Conservation (phyloP, 1,139 yeast species). For the Saccharomyces pastorianus region DNA sequence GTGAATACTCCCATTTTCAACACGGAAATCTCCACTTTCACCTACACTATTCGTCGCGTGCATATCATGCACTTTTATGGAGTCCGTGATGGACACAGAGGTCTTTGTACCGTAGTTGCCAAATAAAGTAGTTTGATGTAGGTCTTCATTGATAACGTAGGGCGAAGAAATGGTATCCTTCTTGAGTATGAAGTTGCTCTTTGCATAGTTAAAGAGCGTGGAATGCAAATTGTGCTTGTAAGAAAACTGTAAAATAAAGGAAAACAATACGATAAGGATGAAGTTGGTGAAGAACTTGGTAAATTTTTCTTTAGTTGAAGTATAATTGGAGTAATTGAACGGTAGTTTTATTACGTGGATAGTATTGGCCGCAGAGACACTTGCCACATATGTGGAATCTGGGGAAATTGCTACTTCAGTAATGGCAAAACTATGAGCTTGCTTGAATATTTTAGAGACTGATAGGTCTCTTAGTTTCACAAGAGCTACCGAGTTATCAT, state of each 20-base stretch:
- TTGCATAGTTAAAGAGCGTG: slow-evolving; percentile 9
- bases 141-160: slow-evolving; percentile 17
- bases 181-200: slow-evolving; percentile 21
- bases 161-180: slow-evolving; percentile 29
- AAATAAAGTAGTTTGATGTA: slow-evolving; percentile 16
- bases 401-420: slow-evolving; percentile 68
- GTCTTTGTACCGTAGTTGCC: slow-evolving; percentile 6
- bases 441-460: slow-evolving; percentile 43
- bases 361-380: slow-evolving; percentile 77
- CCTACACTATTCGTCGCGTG: not conserved
- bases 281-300: slow-evolving; percentile 42
- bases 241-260: slow-evolving; percentile 35
- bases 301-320: slow-evolving; percentile 33
- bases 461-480: slow-evolving; percentile 47
- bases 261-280: slow-evolving; percentile 35
- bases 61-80: not conserved
- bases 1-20: not conserved
- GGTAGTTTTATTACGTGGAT: slow-evolving; percentile 60
- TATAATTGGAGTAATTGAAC: slow-evolving; percentile 38
- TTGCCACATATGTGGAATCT: slow-evolving; percentile 61
- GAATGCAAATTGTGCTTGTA: slow-evolving; percentile 37
- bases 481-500: slow-evolving; percentile 62
- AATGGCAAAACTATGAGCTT: slow-evolving; percentile 74
- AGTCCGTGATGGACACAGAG: not conserved
- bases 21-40: not conserved